These are phyloP conservation scores for Hondaea fermentalgiana DNA, from an alignment of 108 stramenopile genomes.

Conservation along the genomic window DNA sequence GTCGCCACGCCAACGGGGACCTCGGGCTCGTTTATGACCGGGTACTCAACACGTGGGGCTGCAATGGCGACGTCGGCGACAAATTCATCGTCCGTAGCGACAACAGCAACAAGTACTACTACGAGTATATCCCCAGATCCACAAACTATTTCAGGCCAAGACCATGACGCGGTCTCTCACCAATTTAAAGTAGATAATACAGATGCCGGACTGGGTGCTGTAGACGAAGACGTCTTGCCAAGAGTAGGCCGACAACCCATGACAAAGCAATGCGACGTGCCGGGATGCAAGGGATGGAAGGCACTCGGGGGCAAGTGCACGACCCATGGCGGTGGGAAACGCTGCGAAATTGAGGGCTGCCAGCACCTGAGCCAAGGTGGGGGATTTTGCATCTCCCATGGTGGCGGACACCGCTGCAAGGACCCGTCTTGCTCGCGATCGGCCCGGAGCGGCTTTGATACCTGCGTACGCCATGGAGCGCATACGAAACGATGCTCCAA, in stretches of 20 bases:
- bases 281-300: slow-evolving; percentile 41
- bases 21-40: no score
- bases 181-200: no score
- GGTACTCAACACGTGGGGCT: no score
- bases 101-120: no score
- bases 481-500: slow-evolving; percentile 72
- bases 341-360: slow-evolving; percentile 67
- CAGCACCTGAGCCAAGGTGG: slow-evolving; percentile 74
- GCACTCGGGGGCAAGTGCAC: slow-evolving; percentile 79
- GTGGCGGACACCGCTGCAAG: slow-evolving; percentile 87
- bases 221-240: no score
- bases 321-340: slow-evolving; percentile 81
- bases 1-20: no score
- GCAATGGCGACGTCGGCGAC: no score
- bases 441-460: slow-evolving; percentile 76
- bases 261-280: neutral
- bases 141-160: no score
- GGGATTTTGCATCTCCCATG: slow-evolving; percentile 91
- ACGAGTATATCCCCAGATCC: no score
- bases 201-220: no score
- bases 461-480: slow-evolving; percentile 92
- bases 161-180: no score
- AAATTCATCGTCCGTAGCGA: no score
- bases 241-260: neutral
- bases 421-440: slow-evolving; percentile 63